Base-by-base conservation (phyloP, 2,329 filamentous ascomycete genomes). In the Diplocarpon rosae region DNA sequence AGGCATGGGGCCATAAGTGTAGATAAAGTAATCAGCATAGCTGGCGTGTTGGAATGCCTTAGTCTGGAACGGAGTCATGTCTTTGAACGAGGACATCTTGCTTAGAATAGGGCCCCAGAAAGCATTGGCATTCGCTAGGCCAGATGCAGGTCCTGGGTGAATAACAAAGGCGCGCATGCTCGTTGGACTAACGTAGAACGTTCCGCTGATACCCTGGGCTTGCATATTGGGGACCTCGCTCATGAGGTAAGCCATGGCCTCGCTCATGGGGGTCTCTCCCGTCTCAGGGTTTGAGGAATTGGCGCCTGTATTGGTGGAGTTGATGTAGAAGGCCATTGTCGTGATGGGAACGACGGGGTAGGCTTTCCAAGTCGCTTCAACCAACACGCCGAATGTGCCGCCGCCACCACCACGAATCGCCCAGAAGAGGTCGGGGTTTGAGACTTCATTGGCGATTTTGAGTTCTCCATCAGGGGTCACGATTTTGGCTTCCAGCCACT, bases 401-500 rank as follows among this genome's bases (percentile, higher is more conserved):
- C 60, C 61, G 1, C 51, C 54, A 10, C 60, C 59, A 4, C 60
- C 52, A n/a, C 37, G 37, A 27, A 64, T 37, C 1, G 51, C 59
- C 42, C 56, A 55, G 5, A 63, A 46, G 20, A 63, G 37, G 11
- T 60, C 52, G 9, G 37, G 27, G 24, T 39, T 39, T 2, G 20
- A 30, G 5, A 30, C 24, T 7, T 55, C 53, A 29, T 53, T 49
- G 1, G 59, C 58, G 6, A 56, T 49, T 7, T 60, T 32, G 15
- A 63, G 37, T 10, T 55, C 46, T 3, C 61, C 60, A 10, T 59
- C 40, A 2, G 56, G 45, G 27, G 54, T 52, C 28, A 62, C 59
- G 6, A 64, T 42, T 31, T 48, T 54, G 6, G 57, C 60, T 0
- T 53, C 57, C 1, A 66, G 37, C 12, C 66, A 64, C 49, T 66